Evolutionary conservation across 805 yeast genomes (phyloP).

Genomic region (Wickerhamomyces silvicola): DNA sequence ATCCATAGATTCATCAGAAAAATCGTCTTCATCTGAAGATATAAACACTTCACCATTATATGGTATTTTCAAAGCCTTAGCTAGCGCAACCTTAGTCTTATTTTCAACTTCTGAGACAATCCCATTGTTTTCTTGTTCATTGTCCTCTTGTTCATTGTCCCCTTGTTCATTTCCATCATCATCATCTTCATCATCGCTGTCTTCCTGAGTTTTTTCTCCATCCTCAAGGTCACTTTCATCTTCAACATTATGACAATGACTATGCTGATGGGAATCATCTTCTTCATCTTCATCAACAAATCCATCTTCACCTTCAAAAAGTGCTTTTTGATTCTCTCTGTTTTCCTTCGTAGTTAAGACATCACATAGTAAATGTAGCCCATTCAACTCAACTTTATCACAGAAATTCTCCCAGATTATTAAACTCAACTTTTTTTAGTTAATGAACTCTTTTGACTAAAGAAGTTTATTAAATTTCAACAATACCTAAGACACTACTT

Average conservation of each 20-base stretch:
- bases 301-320: slow-evolving; percentile 62
- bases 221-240: too few relatives aligned
- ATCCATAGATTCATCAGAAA: slow-evolving; percentile 80
- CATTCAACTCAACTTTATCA: slow-evolving; percentile 35
- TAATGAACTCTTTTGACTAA: slow-evolving; percentile 51
- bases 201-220: too few relatives aligned
- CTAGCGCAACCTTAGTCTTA: slow-evolving; percentile 57
- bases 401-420: slow-evolving; percentile 53
- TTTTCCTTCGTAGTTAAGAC: slow-evolving; percentile 65
- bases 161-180: slow-evolving; percentile 28
- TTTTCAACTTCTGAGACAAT: slow-evolving; percentile 37
- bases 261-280: slow-evolving; percentile 33
- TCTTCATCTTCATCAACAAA: slow-evolving; percentile 40
- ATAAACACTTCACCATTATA: slow-evolving; percentile 34
- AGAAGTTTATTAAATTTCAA: slow-evolving; percentile 53
- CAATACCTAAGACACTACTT: slow-evolving; percentile 43
- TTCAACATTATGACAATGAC: slow-evolving; percentile 29
- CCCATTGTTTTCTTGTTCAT: slow-evolving; percentile 19
- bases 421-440: slow-evolving; percentile 51
- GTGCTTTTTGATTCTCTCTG: slow-evolving; percentile 66
- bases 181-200: slow-evolving; percentile 30
- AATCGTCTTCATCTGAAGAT: slow-evolving; percentile 43
- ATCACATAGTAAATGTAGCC: slow-evolving; percentile 46
- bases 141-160: slow-evolving; percentile 27
- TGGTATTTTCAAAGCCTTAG: slow-evolving; percentile 66